Conservation (phyloP, 2,329 filamentous ascomycete species). For the Aspergillus glaucus region DNA sequence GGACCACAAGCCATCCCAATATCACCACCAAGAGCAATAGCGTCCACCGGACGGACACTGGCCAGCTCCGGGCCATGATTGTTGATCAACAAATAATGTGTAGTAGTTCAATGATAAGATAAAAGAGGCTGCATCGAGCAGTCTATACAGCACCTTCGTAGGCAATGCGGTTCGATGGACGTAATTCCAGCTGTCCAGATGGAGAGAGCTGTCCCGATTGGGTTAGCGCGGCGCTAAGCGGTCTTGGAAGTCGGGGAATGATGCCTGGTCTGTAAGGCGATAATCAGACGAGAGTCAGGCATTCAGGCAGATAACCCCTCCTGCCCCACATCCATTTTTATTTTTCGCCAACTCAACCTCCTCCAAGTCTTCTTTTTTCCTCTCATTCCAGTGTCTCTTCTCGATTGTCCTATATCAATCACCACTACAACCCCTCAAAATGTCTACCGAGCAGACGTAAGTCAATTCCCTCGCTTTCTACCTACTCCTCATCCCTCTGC, state of each 20-base stretch:
- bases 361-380: conserved; percentile 11
- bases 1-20: conserved; percentile 56
- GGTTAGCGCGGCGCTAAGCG: background rate
- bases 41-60: conserved; percentile 59
- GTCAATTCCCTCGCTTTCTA: conserved; percentile 31
- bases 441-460: conserved; percentile 85
- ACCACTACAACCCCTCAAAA: conserved; percentile 44
- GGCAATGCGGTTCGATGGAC: conserved; percentile 7
- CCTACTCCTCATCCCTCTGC: conserved; percentile 4
- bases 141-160: no score
- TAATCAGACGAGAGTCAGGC: background rate
- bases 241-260: background rate
- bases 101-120: conserved; percentile 3
- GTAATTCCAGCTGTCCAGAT: conserved; percentile 7
- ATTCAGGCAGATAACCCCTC: conserved; percentile 5
- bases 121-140: background rate
- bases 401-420: conserved; percentile 11
- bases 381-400: conserved; percentile 17
- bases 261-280: background rate
- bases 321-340: conserved; percentile 19
- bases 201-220: background rate
- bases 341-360: conserved; percentile 22
- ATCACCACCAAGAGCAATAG: conserved; percentile 55
- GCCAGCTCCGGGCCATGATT: conserved; percentile 47
- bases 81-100: conserved; percentile 15